Evolutionary conservation across 1,284 basidiomycete species (phyloP), one percentile per base, ranked within the genome.

Genomic region (Pseudozyma thailandica): DNA sequence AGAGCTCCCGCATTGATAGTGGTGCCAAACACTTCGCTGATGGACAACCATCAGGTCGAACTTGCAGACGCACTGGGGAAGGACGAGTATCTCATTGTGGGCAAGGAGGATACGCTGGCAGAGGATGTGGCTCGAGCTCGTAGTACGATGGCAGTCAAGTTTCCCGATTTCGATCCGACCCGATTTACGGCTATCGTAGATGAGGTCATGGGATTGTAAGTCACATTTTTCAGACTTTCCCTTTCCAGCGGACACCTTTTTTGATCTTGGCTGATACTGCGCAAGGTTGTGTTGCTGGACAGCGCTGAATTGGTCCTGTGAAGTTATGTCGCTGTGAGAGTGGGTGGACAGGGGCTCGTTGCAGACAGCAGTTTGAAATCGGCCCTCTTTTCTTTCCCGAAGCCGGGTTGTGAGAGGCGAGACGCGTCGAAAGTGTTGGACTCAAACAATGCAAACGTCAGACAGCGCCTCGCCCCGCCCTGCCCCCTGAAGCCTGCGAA

Each of bases 1-100:
- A 47, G 18, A 5, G 47, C 50, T 28, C 92, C 90, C 75, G 87
- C 88, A 7, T 85, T 98, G 69, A 89, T 98, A 66, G 91, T 92
- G 13, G 90, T 97, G 1, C 93, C 94, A 12, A 98, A 98, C 81
- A 86, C 89, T 28, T 89, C 90, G 2, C 85, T 98, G 44, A 88
- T 95, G 84, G 91, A 97, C 83, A 92, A 97, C 83, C 95, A 98
- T 79, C 95, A 98, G 85, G 86, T 89, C 42, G 93, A 98, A 79
- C 86, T 98, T 6, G 93, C 95, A 0, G 84, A 87, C 39, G 89
- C 89, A 16, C 85, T 98, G 21, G 68, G 43, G 0, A n/a, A 39
- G 8, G 59, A 63, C 16, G 47, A 45, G 6, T 72, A 56, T 26
- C 43, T 72, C 12, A 18, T 59, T 13, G 63, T 48, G 3, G 59